phyloP scores from a whole-genome alignment of 2,329 filamentous ascomycete genomes.

The Sporothrix brasiliensis region DNA sequence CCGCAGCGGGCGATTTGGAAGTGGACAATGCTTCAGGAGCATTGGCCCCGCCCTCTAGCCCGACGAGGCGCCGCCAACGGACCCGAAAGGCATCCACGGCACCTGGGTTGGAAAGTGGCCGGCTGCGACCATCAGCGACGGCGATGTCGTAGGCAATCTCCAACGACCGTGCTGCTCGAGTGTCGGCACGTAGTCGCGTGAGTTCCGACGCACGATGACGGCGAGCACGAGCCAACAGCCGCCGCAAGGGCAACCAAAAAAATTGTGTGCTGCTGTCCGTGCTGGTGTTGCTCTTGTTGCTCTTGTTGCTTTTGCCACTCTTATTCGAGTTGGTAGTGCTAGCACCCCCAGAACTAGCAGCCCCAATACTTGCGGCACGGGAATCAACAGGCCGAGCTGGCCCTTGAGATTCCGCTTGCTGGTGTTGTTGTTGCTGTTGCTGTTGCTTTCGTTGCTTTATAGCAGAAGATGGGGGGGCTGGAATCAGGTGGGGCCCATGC shows the following conservation, averaged over 20 bases:
- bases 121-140: conserved; percentile 39
- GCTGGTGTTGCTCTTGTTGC: conserved; percentile 27
- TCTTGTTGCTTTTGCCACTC: conserved; percentile 22
- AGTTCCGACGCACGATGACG: conserved; percentile 46
- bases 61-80: conserved; percentile 43
- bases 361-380: not conserved
- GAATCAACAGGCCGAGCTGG: not conserved
- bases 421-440: conserved; percentile 4
- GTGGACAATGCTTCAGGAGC: not conserved
- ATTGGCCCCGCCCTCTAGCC: conserved; percentile 16
- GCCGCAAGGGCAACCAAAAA: conserved; percentile 49
- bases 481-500: conserved; percentile 51
- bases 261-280: conserved; percentile 37
- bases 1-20: not conserved
- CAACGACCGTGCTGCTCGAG: conserved; percentile 38
- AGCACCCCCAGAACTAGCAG: not conserved
- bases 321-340: conserved; percentile 35
- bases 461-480: conserved; percentile 28
- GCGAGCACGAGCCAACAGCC: conserved; percentile 46
- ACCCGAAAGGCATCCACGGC: conserved; percentile 39
- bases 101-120: conserved; percentile 38
- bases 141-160: conserved; percentile 41
- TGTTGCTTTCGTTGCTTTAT: conserved; percentile 16
- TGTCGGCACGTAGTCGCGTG: conserved; percentile 41
- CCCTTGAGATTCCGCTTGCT: not conserved